phyloP scores from a whole-genome alignment of 2,329 filamentous ascomycete species.

The Exophiala sp. region DNA sequence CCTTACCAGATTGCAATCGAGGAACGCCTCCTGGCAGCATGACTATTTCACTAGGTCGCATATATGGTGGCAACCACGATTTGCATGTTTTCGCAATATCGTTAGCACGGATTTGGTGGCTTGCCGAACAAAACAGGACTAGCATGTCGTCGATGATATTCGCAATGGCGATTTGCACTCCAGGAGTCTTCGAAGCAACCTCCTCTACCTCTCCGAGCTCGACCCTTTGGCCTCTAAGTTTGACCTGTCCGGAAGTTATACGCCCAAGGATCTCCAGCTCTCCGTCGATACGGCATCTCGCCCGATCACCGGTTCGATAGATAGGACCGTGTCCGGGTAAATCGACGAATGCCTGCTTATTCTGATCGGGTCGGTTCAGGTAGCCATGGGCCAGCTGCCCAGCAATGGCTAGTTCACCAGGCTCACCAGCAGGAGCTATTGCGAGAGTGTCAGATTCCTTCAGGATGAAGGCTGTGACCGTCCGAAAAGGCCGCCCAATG shows the following conservation, averaged over 20 bases:
- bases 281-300: conserved; percentile 60
- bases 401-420: conserved; percentile 75
- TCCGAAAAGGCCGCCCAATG: conserved; percentile 73
- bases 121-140: conserved; percentile 66
- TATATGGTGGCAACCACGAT: conserved; percentile 72
- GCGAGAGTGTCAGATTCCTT: conserved; percentile 44
- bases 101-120: conserved; percentile 37
- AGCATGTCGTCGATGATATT: conserved; percentile 62
- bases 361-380: conserved; percentile 73
- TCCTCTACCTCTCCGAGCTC: conserved; percentile 75
- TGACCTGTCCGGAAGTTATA: conserved; percentile 74
- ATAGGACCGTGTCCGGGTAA: conserved; percentile 59
- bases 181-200: conserved; percentile 54
- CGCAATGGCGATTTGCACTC: conserved; percentile 61
- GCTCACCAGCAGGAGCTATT: conserved; percentile 58
- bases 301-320: conserved; percentile 83
- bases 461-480: conserved; percentile 71
- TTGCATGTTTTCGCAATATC: conserved; percentile 56
- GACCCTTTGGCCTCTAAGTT: conserved; percentile 75
- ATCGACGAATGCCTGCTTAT: conserved; percentile 62
- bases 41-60: conserved; percentile 72
- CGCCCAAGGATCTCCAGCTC: conserved; percentile 77
- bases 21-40: conserved; percentile 58
- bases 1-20: conserved; percentile 73
- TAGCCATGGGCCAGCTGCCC: conserved; percentile 80